Evolutionary conservation across 2,329 filamentous ascomycete genomes (phyloP).

Genomic region (Fusarium zealandicum): DNA sequence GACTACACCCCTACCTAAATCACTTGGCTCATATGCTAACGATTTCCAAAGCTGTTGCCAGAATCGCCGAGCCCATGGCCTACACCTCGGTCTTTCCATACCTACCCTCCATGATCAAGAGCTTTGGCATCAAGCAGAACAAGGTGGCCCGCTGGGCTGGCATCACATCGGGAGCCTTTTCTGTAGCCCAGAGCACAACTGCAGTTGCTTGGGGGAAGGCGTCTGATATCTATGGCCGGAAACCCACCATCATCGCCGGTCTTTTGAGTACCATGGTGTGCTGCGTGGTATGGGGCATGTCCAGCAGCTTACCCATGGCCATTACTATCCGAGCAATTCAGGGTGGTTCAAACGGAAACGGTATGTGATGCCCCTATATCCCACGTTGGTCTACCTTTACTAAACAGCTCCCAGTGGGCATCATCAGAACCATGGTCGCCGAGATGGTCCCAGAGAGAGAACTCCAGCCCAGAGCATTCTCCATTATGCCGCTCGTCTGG

Average conservation of each 20-base stretch:
- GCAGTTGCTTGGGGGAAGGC: slow-evolving; percentile 78
- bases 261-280: slow-evolving; percentile 81
- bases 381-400: background rate
- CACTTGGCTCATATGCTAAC: slow-evolving; percentile 44
- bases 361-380: slow-evolving; percentile 47
- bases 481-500: slow-evolving; percentile 91
- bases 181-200: slow-evolving; percentile 73
- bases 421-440: slow-evolving; percentile 89
- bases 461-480: slow-evolving; percentile 88
- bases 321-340: slow-evolving; percentile 79
- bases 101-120: slow-evolving; percentile 82
- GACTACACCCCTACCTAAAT: background rate
- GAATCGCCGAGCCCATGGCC: slow-evolving; percentile 78
- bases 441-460: slow-evolving; percentile 90
- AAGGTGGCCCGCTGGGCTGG: slow-evolving; percentile 84
- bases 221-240: slow-evolving; percentile 82
- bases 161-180: slow-evolving; percentile 75
- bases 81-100: slow-evolving; percentile 76
- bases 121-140: slow-evolving; percentile 74
- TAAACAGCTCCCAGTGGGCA: slow-evolving; percentile 67
- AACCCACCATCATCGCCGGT: slow-evolving; percentile 78
- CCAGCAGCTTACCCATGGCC: slow-evolving; percentile 79
- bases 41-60: slow-evolving; percentile 68
- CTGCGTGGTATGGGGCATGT: slow-evolving; percentile 84
- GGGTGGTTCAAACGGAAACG: slow-evolving; percentile 87